Percentiles rank a stretch among this genome's conserved stretches.
phyloP scores from a whole-genome alignment of 441 rosid genomes.

The Syzygium malaccense region DNA sequence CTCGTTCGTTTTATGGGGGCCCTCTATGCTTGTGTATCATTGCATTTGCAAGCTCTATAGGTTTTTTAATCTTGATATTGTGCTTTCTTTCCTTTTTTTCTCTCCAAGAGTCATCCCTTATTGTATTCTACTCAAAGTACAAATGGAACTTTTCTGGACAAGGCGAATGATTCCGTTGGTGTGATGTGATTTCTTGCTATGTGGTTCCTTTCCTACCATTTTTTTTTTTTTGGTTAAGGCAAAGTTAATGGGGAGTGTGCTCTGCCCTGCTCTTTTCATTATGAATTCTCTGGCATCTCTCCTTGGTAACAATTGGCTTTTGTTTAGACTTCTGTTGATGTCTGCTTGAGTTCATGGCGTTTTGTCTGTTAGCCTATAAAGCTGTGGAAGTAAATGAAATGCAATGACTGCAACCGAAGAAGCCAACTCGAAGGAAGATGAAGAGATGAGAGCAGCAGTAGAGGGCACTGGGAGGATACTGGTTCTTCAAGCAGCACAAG shows the following conservation, averaged over 20 bases:
- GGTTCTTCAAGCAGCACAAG: slow-evolving; percentile 14
- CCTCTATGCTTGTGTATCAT: not conserved
- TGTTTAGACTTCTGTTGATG: not conserved
- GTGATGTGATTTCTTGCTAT: not conserved
- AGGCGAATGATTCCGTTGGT: not conserved
- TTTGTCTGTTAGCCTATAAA: slow-evolving; percentile 14
- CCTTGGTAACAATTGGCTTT: not conserved
- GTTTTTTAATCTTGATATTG: too few species aligned
- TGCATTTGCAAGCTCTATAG: not conserved
- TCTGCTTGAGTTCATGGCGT: not conserved
- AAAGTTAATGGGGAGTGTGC: not conserved
- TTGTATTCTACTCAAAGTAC: not conserved
- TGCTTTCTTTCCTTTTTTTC: not conserved
- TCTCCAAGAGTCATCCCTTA: not conserved
- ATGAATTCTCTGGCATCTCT: not conserved
- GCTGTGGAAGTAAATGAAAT: slow-evolving; percentile 81
- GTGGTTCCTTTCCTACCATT: not conserved
- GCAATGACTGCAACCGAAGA: slow-evolving; percentile 72
- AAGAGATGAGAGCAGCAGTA: slow-evolving; percentile 24
- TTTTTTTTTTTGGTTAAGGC: not conserved
- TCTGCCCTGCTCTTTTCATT: not conserved
- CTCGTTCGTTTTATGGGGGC: not conserved
- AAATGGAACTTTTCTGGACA: not conserved
- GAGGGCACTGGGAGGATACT: slow-evolving; percentile 23
- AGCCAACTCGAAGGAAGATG: slow-evolving; percentile 45